Evolutionary conservation across 2,329 filamentous ascomycete genomes (phyloP), one percentile per base, ranked within the genome.

Genomic region (Calonectria montana): DNA sequence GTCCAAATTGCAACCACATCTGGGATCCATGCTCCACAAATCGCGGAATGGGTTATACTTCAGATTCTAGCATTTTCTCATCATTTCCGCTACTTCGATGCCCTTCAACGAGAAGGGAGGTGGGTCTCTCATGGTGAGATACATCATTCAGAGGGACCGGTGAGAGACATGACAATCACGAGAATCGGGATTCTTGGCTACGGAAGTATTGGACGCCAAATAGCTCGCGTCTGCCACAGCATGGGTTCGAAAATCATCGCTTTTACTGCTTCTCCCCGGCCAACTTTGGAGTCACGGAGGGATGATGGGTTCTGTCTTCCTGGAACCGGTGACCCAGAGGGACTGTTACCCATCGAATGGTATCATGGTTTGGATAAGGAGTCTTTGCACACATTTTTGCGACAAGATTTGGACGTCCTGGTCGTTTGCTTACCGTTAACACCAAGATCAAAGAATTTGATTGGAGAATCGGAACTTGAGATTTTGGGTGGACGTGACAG

Each of bases 241-340:
- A 81, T 93, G 77, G 93, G 92, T 6, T 92, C 93, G 88, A 85
- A 90, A 53, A 88, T 94, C 1, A 85, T 93, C 75, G 93, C 91
- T 1, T 93, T 91, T 81, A 94, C 92, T 0, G 88, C 90, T 0
- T 88, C 86, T 1, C 88, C 90, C 0, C 89, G 90, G 43, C 76
- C 84, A 2, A 93, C 91, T 0, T 86, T 89, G 0, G 90, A 90
- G 67, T 90, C 88, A 15, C 88, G 61, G 10, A 53, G 64, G 12
- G 67, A 69, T n/a, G 25, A 23, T 3, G 64, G 61, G 13, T 27
- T 41, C 27, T 61, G 57, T 13, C 10, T 61, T 27, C 37, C 57
- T 43, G 57, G 57, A 18, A 61, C 57, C 7, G 57, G 57, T 4
- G 57, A 61, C 7, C 35, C 57, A 27, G 57, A 61, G 13, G 57